Evolutionary conservation across 2,329 filamentous ascomycete genomes (phyloP).

Genomic region (Verticillium klebahnii): DNA sequence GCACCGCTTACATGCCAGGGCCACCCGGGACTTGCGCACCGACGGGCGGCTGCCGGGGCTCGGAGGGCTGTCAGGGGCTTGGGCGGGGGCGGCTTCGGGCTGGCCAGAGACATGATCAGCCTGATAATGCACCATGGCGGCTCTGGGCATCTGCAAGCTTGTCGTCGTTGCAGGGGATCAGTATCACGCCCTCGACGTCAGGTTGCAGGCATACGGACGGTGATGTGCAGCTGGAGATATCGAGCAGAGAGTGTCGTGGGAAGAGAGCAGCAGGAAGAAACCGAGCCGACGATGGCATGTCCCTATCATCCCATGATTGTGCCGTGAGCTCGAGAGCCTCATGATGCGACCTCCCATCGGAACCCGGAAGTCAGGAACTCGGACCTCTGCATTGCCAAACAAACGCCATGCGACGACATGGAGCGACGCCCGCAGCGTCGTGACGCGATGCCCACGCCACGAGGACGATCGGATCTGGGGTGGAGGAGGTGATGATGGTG

Average conservation of each 20-base stretch:
- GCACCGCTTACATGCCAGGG: slow-evolving; percentile 19
- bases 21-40: slow-evolving; percentile 15
- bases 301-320: background rate
- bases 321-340: no score
- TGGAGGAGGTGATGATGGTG: no score
- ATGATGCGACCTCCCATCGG: background rate
- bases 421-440: background rate
- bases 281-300: slow-evolving; percentile 4
- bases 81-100: background rate
- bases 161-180: background rate
- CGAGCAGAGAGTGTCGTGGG: background rate
- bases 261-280: slow-evolving; percentile 3
- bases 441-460: background rate
- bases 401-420: background rate
- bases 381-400: background rate
- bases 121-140: background rate
- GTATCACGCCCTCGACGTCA: background rate
- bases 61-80: slow-evolving; percentile 5
- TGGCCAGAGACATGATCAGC: slow-evolving; percentile 3
- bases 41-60: slow-evolving; percentile 3
- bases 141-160: background rate
- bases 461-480: background rate
- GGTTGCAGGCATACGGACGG: background rate
- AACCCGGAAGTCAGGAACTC: background rate
- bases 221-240: background rate